phyloP scores from a whole-genome alignment of 2,329 filamentous ascomycete species.

The Colletotrichum ledebouriae region DNA sequence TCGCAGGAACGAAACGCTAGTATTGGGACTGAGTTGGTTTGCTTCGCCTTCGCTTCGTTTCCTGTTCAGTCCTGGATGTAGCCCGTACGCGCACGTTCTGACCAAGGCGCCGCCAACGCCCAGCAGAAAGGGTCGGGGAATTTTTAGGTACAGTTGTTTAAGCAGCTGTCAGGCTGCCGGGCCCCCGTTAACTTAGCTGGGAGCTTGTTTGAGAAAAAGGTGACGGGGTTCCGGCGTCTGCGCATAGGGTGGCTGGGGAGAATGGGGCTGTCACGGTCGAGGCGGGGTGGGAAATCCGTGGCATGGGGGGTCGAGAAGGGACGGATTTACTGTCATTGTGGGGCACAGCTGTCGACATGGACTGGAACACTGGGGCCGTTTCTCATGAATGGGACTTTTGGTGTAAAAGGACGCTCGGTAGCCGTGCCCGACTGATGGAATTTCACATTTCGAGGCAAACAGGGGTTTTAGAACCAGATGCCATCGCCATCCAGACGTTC shows the following conservation, averaged over 20 bases:
- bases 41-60: slow-evolving; percentile 12
- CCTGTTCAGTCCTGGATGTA: slow-evolving; percentile 6
- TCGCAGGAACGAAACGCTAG: slow-evolving; percentile 32
- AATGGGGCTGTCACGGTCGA: slow-evolving; percentile 31
- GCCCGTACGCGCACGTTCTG: slow-evolving; percentile 22
- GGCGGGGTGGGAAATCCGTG: slow-evolving; percentile 19
- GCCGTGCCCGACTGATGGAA: not conserved
- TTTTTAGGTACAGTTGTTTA: slow-evolving; percentile 1
- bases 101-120: not conserved
- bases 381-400: slow-evolving; percentile 11
- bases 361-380: slow-evolving; percentile 34
- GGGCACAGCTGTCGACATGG: slow-evolving; percentile 13
- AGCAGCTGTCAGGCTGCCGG: slow-evolving; percentile 8
- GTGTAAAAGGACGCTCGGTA: not conserved
- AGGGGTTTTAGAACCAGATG: slow-evolving; percentile 1
- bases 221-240: slow-evolving; percentile 14
- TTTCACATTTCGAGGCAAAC: not conserved
- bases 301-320: slow-evolving; percentile 9
- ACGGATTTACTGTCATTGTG: slow-evolving; percentile 11
- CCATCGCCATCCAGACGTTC: slow-evolving; percentile 15
- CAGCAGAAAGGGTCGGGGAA: not conserved
- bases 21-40: not conserved
- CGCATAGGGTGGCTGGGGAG: slow-evolving; percentile 19
- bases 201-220: slow-evolving; percentile 26
- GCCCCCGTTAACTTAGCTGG: slow-evolving; percentile 15